Conservation (phyloP, 306 rosid species). For the Trifolium repens region DNA sequence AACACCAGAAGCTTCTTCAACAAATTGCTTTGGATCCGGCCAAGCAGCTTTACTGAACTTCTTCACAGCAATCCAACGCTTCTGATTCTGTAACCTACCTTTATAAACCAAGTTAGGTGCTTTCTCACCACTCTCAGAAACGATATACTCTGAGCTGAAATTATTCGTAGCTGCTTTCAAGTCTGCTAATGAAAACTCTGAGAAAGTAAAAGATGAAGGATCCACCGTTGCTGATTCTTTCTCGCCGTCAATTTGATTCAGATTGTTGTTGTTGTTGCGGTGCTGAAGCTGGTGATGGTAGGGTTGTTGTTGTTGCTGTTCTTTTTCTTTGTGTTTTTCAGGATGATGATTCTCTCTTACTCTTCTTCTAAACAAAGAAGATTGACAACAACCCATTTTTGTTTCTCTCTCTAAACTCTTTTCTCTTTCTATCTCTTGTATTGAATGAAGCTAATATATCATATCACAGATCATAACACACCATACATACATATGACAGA, state of each 20-base stretch:
- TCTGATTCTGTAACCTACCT: conserved; percentile 69
- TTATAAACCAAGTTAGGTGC: conserved; percentile 89
- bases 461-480: neutral
- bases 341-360: conserved; percentile 27
- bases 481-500: neutral
- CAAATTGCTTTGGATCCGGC: conserved; percentile 97
- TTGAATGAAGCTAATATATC: neutral
- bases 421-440: neutral
- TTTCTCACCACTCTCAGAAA: conserved; percentile 92
- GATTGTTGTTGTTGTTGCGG: neutral
- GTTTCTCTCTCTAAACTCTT: neutral
- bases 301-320: conserved; percentile 40
- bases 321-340: neutral
- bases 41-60: conserved; percentile 90
- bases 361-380: conserved; percentile 2
- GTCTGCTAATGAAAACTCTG: conserved; percentile 78
- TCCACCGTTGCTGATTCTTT: neutral
- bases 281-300: conserved; percentile 25
- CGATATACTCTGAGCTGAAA: conserved; percentile 79
- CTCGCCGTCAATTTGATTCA: neutral
- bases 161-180: conserved; percentile 81
- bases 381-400: conserved; percentile 16
- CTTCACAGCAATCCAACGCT: conserved; percentile 92
- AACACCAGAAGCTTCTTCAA: conserved; percentile 89
- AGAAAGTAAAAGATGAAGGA: conserved; percentile 48